These are phyloP conservation scores for Apophysomyces elegans DNA, from an alignment of 371 early-diverging fungal genomes.

Conservation along the genomic window DNA sequence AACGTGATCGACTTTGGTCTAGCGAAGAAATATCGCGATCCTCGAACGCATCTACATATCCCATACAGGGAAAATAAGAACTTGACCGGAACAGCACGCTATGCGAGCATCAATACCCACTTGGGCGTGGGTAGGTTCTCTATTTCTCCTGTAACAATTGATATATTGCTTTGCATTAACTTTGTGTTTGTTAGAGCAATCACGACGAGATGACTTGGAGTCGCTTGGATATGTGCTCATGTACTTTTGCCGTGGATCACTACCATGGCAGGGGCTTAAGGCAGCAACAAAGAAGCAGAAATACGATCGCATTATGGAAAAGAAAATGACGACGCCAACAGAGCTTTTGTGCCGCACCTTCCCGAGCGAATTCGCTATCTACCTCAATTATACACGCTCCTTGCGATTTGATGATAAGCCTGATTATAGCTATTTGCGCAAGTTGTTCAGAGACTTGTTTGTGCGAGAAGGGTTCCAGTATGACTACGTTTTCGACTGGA, in stretches of 20 bases:
- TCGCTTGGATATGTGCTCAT: conserved; percentile 98
- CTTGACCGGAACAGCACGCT: conserved; percentile 99
- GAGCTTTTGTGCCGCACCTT: conserved; percentile 96
- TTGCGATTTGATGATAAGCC: conserved; percentile 99
- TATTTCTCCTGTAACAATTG: neutral
- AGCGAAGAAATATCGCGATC: conserved; percentile 98
- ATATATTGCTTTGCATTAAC: neutral
- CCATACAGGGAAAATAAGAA: conserved; percentile 98
- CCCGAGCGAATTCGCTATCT: conserved; percentile 96
- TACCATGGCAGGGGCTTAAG: conserved; percentile 99
- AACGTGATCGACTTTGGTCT: conserved; percentile 99
- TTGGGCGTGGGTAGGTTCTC: conserved; percentile 85
- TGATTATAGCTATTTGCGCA: conserved; percentile 97
- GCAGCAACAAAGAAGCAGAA: conserved; percentile 99
- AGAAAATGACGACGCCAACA: conserved; percentile 98
- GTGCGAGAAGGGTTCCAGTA: conserved; percentile 93
- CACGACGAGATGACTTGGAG: conserved; percentile 99
- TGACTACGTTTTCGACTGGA: conserved; percentile 99
- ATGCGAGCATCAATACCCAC: conserved; percentile 99
- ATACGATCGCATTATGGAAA: conserved; percentile 99
- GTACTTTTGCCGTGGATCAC: conserved; percentile 98
- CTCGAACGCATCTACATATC: conserved; percentile 96
- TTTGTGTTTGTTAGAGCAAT: conserved; percentile 78
- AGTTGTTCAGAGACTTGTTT: conserved; percentile 95
- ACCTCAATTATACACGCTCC: conserved; percentile 96